A percentile compares a stretch with the other conserved stretches of the same genome.
phyloP scores from a whole-genome alignment of 169 alveolate genomes.

The Ophryocystis elektroscirrha region DNA sequence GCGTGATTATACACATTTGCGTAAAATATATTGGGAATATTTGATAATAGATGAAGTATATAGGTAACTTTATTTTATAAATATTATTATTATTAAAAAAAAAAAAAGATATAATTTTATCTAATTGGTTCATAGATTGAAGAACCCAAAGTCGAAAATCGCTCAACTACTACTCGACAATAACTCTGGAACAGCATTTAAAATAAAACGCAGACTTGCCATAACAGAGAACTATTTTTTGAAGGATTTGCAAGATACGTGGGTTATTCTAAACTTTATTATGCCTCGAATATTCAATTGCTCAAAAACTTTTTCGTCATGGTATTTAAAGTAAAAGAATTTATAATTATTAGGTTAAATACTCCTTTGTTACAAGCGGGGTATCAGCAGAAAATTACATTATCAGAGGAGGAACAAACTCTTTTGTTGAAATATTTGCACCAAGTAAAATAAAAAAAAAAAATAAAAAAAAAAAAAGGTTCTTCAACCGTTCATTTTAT shows the following conservation, averaged over 20 bases:
- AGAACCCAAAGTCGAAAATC: conserved; percentile 63
- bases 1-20: conserved; percentile 36
- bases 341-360: neutral
- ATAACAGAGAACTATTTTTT: conserved; percentile 68
- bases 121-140: conserved; percentile 39
- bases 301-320: too few relatives aligned
- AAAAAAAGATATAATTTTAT: neutral
- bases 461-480: conserved; percentile 27
- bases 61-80: conserved; percentile 21
- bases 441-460: neutral
- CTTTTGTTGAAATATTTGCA: neutral
- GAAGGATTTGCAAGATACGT: conserved; percentile 72
- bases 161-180: conserved; percentile 35
- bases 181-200: conserved; percentile 31
- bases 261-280: conserved; percentile 79
- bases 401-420: neutral
- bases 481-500: conserved; percentile 63
- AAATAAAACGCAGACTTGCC: conserved; percentile 53
- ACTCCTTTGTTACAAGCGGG: conserved; percentile 6
- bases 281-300: conserved; percentile 51
- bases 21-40: conserved; percentile 67
- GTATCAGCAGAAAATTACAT: conserved; percentile 10
- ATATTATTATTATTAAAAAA: too few relatives aligned
- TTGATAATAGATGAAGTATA: conserved; percentile 82
- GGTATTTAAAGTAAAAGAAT: neutral